Evolutionary conservation across 2,329 filamentous ascomycete species (phyloP).

Genomic region (Ophiostoma sp.): DNA sequence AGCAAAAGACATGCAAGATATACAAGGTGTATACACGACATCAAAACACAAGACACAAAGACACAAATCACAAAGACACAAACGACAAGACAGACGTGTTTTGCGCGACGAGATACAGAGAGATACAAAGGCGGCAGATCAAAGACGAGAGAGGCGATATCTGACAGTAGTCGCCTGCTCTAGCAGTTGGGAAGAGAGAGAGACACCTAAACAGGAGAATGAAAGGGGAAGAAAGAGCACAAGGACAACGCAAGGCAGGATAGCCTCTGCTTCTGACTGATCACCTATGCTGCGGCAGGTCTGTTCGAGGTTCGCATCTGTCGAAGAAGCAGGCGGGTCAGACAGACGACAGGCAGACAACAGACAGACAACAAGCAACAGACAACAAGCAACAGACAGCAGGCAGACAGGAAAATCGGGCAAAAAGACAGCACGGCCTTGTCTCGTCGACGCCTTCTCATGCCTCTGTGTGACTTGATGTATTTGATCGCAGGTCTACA

Average conservation of each 20-base stretch:
- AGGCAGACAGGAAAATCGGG: too few relatives aligned
- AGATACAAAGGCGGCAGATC: slow-evolving; percentile 4
- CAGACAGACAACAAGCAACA: neutral
- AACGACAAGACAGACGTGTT: neutral
- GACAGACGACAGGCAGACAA: neutral
- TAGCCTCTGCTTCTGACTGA: neutral
- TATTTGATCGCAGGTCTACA: too few relatives aligned
- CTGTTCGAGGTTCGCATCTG: slow-evolving; percentile 6
- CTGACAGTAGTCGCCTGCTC: neutral
- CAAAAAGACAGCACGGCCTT: too few relatives aligned
- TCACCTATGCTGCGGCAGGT: neutral
- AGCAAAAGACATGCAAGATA: too few relatives aligned
- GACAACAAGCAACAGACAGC: neutral
- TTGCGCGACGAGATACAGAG: neutral
- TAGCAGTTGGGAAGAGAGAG: too few relatives aligned
- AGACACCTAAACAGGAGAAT: too few relatives aligned
- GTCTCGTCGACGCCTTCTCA: slow-evolving; percentile 1
- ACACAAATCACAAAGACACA: too few relatives aligned
- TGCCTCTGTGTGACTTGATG: neutral
- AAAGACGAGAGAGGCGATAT: neutral
- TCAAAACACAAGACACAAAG: too few relatives aligned
- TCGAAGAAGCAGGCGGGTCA: neutral
- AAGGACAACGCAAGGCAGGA: neutral
- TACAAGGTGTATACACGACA: too few relatives aligned
- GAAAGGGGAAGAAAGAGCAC: neutral